A percentile compares a stretch with the other conserved stretches of the same genome.
phyloP scores from a whole-genome alignment of 2,329 filamentous ascomycete genomes.

The Myriosclerotinia curreyana region DNA sequence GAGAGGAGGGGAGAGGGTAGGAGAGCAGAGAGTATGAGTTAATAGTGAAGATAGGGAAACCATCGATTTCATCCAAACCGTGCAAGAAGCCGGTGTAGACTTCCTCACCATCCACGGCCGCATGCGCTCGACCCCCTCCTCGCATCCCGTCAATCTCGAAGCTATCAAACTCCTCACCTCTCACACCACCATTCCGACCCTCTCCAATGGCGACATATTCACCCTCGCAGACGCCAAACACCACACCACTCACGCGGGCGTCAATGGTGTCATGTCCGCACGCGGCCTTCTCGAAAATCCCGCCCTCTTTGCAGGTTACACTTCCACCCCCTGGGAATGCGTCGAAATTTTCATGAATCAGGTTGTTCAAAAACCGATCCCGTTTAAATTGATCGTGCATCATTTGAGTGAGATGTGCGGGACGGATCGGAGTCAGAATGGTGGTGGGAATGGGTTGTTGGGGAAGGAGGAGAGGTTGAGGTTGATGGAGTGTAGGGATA shows the following conservation, averaged over 20 bases:
- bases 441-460: slow-evolving; percentile 48
- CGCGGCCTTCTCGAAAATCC: slow-evolving; percentile 66
- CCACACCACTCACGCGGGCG: slow-evolving; percentile 43
- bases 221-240: slow-evolving; percentile 42
- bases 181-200: slow-evolving; percentile 55
- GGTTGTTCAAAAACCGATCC: slow-evolving; percentile 55
- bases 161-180: slow-evolving; percentile 51
- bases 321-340: slow-evolving; percentile 59
- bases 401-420: slow-evolving; percentile 66
- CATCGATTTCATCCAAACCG: slow-evolving; percentile 60
- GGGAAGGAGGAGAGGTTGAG: slow-evolving; percentile 53
- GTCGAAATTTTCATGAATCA: slow-evolving; percentile 61
- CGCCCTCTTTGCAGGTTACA: slow-evolving; percentile 55
- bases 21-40: rapidly evolving
- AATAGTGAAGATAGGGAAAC: slow-evolving; percentile 36
- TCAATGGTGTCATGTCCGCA: slow-evolving; percentile 67
- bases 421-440: slow-evolving; percentile 53
- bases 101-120: slow-evolving; percentile 70
- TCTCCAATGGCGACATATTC: slow-evolving; percentile 69
- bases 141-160: slow-evolving; percentile 58
- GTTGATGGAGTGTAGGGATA: slow-evolving; percentile 50
- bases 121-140: slow-evolving; percentile 59
- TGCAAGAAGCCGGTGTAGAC: slow-evolving; percentile 59
- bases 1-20: not conserved
- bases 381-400: slow-evolving; percentile 61